Conservation (phyloP, 2,329 filamentous ascomycete genomes). For the Colletotrichum australisinense region DNA sequence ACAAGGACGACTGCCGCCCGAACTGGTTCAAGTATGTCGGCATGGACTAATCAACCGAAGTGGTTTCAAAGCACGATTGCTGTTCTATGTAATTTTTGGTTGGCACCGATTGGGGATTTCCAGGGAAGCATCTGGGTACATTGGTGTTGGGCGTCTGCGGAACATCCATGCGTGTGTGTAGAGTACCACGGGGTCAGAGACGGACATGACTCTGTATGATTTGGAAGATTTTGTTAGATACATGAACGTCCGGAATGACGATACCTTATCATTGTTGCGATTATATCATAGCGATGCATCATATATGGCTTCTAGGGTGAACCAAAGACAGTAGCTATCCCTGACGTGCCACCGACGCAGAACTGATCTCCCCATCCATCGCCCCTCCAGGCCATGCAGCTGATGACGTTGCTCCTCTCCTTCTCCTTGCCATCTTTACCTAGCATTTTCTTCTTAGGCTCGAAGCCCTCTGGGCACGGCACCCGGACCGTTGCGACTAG, state of each 20-base stretch:
- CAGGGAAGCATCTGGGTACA: slow-evolving; percentile 31
- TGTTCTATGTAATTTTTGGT: slow-evolving; percentile 32
- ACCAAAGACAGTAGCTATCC: slow-evolving; percentile 73
- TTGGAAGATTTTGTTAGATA: slow-evolving; percentile 26
- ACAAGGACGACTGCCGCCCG: slow-evolving; percentile 92
- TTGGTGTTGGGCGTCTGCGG: slow-evolving; percentile 34
- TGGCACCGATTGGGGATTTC: slow-evolving; percentile 30
- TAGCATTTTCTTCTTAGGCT: slow-evolving; percentile 62
- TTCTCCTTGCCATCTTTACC: slow-evolving; percentile 72
- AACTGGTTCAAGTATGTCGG: slow-evolving; percentile 98
- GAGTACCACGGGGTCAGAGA: slow-evolving; percentile 32
- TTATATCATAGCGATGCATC: neutral
- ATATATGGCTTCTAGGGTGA: slow-evolving; percentile 36
- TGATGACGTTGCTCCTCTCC: slow-evolving; percentile 68
- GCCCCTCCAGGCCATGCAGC: slow-evolving; percentile 72
- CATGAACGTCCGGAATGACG: neutral
- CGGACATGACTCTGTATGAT: slow-evolving; percentile 35
- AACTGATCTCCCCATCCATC: slow-evolving; percentile 73
- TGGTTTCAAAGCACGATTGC: neutral
- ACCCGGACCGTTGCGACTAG: slow-evolving; percentile 71
- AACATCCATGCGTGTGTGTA: slow-evolving; percentile 34
- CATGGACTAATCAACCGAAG: slow-evolving; percentile 68
- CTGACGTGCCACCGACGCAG: slow-evolving; percentile 73
- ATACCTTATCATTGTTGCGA: neutral
- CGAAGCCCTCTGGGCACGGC: slow-evolving; percentile 62